phyloP scores from a whole-genome alignment of 345 rosid species.

The Anacardium occidentale region DNA sequence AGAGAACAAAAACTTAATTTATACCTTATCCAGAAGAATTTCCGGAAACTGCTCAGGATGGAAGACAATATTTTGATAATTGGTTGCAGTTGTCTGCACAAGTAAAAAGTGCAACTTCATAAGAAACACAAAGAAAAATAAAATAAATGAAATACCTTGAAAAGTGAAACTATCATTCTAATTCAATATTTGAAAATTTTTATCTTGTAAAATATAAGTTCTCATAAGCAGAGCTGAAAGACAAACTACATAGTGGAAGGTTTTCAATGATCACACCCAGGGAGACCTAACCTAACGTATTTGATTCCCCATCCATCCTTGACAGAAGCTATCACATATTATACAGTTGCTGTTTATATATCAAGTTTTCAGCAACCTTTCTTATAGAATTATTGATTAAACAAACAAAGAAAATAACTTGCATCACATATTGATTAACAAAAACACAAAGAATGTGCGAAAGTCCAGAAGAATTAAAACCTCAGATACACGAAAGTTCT shows the following conservation, averaged over 20 bases:
- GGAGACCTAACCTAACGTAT: not conserved
- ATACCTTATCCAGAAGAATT: constrained; percentile 90
- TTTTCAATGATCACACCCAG: not conserved
- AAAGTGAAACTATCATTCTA: not conserved
- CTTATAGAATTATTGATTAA: not conserved
- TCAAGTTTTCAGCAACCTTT: not conserved
- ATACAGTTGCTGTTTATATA: not conserved
- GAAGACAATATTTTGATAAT: constrained; percentile 46
- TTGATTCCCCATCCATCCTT: not conserved
- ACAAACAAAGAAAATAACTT: not conserved
- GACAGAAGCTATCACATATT: not conserved
- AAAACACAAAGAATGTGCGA: not conserved
- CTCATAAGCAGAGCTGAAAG: not conserved
- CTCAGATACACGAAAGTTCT: constrained; percentile 74
- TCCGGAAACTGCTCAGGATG: constrained; percentile 66
- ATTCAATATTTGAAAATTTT: constrained; percentile 3
- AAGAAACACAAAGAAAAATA: not conserved
- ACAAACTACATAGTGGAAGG: not conserved
- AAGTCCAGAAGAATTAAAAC: constrained; percentile 29
- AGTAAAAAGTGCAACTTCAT: not conserved
- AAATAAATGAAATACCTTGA: not conserved
- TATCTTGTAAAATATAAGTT: not conserved
- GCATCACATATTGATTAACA: not conserved
- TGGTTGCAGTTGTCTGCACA: constrained; percentile 64
- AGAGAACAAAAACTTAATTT: not conserved